Base-by-base conservation (phyloP, 495 filamentous ascomycete species). In the Penicillium simplicissimum region DNA sequence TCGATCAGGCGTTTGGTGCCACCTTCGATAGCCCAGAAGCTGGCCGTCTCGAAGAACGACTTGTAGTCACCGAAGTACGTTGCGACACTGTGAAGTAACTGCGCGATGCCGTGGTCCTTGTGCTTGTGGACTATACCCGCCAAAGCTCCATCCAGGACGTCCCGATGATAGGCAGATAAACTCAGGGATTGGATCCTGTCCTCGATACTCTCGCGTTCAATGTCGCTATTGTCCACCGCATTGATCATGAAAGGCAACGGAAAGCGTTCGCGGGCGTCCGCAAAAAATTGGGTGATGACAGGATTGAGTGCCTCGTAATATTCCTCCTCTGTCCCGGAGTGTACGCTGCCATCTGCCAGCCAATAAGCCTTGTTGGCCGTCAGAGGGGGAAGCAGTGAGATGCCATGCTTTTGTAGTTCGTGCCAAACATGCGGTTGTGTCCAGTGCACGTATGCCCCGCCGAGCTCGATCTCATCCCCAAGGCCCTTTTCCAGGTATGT, bases 401-500 rank as follows among this genome's bases (percentile, higher is more conserved):
- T 21, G 48, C 51, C 51, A 35, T 53, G 51, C 28, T 35, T 31
- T 25, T 53, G 28, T 17, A 53, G 51, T 35, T 53, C 51, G 51
- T 15, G 15, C 51, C 51, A 53, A 9, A 53, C 19, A 35, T 34
- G 13, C 28, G 51, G 25, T 35, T 53, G 51, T 15, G 51, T 53
- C 51, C 51, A 53, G 51, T 53, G 51, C 35, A 53, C 51, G 8
- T 53, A 53, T 15, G 28, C 51, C 4, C 51, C 51, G 17, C 51
- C 51, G 13, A 53, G 31, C 13, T 53, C 51, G 19, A 53, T 15
- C 25, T n/a, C 14, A 34, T 35, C 51, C 15, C 51, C 51, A 53
- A 15, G 35, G 13, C 15, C 51, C 14, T 53, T 14, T 15, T 34
- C 31, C 28, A 35, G 33, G 31, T 53, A 53, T 10, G 51, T 53